A percentile compares a stretch with the other conserved stretches of the same genome.
Evolutionary conservation across 306 rosid species (phyloP).

Genomic region (Quercus suber): DNA sequence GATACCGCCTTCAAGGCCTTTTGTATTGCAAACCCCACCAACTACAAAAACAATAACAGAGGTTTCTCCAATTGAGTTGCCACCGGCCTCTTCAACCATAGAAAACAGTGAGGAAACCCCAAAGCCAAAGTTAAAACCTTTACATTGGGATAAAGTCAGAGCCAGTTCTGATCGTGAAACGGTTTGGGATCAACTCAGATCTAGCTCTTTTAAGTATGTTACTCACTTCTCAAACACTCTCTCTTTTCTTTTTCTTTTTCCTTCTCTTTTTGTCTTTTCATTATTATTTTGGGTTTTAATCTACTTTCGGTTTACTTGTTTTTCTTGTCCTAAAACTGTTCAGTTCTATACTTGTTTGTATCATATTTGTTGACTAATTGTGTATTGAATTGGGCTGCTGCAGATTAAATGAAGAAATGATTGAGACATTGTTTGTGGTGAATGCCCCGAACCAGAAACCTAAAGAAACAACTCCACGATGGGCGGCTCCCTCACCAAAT

Average conservation of each 20-base stretch:
- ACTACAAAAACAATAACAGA: conserved; percentile 1
- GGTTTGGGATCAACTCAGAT: conserved; percentile 98
- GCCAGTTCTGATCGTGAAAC: conserved; percentile 93
- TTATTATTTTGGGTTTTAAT: background rate
- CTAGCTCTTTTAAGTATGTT: conserved; percentile 90
- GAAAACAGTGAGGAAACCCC: conserved; percentile 47
- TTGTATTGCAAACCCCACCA: conserved; percentile 17
- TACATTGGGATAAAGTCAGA: conserved; percentile 99
- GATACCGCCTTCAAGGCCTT: conserved; percentile 46
- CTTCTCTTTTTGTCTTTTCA: background rate
- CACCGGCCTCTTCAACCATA: conserved; percentile 31
- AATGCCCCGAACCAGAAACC: conserved; percentile 44
- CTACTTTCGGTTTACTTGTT: conserved; percentile 4
- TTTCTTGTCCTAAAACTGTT: background rate
- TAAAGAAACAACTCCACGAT: conserved; percentile 51
- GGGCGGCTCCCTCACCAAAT: conserved; percentile 37
- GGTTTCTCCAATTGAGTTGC: conserved; percentile 68
- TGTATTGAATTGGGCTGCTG: conserved; percentile 17
- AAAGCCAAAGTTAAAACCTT: conserved; percentile 84
- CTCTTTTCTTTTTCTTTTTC: background rate
- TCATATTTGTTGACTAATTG: conserved; percentile 20
- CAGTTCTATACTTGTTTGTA: background rate
- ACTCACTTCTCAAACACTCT: background rate
- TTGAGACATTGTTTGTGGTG: conserved; percentile 73
- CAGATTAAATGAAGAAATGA: conserved; percentile 97